Percentiles rank a stretch among this genome's conserved stretches.
Conservation (phyloP, 192 early-diverging fungal genomes). For the Coemansia asiatica region DNA sequence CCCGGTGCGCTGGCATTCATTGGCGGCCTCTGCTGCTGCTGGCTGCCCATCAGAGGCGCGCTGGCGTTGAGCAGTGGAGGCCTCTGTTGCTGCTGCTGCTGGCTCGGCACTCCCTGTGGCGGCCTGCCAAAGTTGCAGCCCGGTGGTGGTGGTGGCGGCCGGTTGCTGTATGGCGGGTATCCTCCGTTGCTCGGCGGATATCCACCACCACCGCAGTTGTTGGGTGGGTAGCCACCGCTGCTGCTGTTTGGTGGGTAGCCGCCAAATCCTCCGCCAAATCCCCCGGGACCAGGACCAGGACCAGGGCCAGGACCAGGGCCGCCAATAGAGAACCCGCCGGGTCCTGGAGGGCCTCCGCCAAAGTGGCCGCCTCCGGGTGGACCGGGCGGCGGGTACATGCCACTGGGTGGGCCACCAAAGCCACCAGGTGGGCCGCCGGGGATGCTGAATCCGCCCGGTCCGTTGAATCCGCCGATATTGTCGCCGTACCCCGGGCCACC, state of each 20-base stretch:
- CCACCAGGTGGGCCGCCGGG: neutral
- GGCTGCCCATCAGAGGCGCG: conserved; percentile 12
- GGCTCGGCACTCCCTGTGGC: neutral
- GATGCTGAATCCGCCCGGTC: conserved; percentile 1
- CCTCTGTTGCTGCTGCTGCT: conserved; percentile 11
- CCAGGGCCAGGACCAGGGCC: neutral
- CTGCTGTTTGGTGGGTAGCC: neutral
- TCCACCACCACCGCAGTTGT: conserved; percentile 4
- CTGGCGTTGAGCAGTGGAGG: conserved; percentile 13
- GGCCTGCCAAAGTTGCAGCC: conserved; percentile 16
- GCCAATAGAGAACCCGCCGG: neutral
- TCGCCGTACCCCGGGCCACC: neutral
- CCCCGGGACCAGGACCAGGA: neutral
- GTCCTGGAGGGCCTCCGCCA: neutral
- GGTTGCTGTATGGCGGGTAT: conserved; percentile 7
- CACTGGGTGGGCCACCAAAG: neutral
- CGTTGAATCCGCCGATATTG: neutral
- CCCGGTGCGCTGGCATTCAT: conserved; percentile 1
- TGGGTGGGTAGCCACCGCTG: neutral
- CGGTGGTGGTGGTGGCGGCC: neutral
- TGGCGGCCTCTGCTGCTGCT: conserved; percentile 12
- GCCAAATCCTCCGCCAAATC: neutral
- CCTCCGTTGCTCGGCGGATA: conserved; percentile 8
- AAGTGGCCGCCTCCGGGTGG: neutral
- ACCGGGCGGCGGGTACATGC: neutral